These are phyloP conservation scores for Ganoderma sp. DNA, from an alignment of 1,284 basidiomycete genomes.

Conservation along the genomic window DNA sequence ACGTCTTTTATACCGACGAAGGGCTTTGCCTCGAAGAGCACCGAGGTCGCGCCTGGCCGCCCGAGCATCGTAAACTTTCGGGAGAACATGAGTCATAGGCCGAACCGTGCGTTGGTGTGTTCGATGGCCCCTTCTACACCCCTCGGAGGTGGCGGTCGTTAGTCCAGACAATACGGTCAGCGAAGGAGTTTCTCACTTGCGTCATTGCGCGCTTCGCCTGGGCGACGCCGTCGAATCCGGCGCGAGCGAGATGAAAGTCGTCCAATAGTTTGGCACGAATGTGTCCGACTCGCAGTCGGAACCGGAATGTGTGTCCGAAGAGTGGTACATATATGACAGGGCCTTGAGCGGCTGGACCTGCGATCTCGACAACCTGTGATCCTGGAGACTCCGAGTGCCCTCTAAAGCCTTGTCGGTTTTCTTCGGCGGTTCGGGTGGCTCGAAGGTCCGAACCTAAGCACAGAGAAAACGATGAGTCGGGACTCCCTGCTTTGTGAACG, in stretches of 20 bases:
- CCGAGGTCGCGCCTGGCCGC: constrained; percentile 13
- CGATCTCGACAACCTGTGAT: constrained; percentile 7
- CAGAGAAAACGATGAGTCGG: background rate
- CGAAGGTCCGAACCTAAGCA: background rate
- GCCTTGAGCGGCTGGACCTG: constrained; percentile 9
- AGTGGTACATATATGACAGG: background rate
- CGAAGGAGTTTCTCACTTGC: constrained; percentile 16
- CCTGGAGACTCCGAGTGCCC: background rate
- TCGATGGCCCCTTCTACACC: constrained; percentile 18
- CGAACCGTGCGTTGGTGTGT: constrained; percentile 6
- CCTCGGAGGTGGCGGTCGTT: constrained; percentile 18
- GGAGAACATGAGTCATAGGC: constrained; percentile 18
- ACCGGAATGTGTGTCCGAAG: background rate
- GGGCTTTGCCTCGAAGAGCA: background rate
- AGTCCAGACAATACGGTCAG: constrained; percentile 11
- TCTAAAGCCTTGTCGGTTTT: background rate
- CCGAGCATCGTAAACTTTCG: constrained; percentile 24
- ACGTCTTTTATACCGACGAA: constrained; percentile 24
- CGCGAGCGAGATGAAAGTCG: constrained; percentile 10
- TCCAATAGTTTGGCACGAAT: constrained; percentile 13
- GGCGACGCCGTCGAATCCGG: constrained; percentile 14
- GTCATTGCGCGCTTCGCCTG: constrained; percentile 18
- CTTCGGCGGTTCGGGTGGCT: background rate
- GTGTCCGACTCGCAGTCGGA: constrained; percentile 6
- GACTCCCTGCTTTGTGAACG: background rate